These are phyloP conservation scores for Tetragonia tetragonoides DNA, from an alignment of 148 eudicot species.

Conservation along the genomic window DNA sequence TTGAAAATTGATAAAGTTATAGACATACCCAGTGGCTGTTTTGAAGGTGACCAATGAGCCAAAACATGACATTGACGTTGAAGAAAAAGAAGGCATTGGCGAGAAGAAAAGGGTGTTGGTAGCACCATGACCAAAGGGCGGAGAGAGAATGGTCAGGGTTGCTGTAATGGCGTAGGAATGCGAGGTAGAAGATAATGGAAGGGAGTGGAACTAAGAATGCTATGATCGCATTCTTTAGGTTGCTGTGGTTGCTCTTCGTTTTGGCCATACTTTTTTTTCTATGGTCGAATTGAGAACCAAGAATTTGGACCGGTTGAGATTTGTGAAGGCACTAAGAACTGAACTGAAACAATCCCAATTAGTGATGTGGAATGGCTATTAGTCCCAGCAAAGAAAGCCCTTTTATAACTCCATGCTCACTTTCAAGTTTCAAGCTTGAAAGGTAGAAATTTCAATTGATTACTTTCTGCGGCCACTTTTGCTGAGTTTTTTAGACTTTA, in stretches of 20 bases:
- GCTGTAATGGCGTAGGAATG: slow-evolving; percentile 44
- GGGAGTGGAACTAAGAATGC: slow-evolving; percentile 73
- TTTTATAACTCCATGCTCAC: slow-evolving; percentile 18
- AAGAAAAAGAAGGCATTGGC: slow-evolving; percentile 67
- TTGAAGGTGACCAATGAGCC: slow-evolving; percentile 69
- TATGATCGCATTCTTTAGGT: slow-evolving; percentile 49
- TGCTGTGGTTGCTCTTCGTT: slow-evolving; percentile 24
- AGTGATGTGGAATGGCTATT: background rate
- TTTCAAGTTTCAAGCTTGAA: background rate
- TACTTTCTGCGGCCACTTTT: slow-evolving; percentile 1
- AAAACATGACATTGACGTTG: slow-evolving; percentile 71
- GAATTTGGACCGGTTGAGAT: background rate
- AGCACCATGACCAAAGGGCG: slow-evolving; percentile 69
- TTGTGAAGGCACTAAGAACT: background rate
- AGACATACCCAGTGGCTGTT: slow-evolving; percentile 80
- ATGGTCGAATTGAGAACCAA: background rate
- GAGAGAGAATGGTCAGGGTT: slow-evolving; percentile 25
- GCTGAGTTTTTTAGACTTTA: background rate
- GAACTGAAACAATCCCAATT: background rate
- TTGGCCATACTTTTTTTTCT: slow-evolving; percentile 14
- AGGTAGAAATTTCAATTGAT: slow-evolving; percentile 9
- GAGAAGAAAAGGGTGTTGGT: slow-evolving; percentile 66
- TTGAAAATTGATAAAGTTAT: background rate
- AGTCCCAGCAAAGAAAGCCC: background rate
- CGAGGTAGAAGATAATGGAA: slow-evolving; percentile 62